Base-by-base conservation (phyloP, 208 protist species). In the Wallacemonas collosoma region DNA sequence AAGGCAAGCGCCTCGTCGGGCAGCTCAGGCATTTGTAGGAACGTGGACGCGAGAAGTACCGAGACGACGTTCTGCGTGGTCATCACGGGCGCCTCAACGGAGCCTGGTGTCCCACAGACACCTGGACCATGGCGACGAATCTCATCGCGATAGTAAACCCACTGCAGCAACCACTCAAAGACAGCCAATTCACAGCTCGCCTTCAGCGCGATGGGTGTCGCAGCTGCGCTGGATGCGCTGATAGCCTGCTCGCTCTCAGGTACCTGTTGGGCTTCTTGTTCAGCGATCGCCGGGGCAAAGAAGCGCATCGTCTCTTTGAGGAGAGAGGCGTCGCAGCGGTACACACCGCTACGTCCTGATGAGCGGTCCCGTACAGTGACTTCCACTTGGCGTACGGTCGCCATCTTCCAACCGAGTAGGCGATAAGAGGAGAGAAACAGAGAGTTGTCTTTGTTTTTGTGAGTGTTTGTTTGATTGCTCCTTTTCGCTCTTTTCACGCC, bases 141-240 rank as follows among this genome's bases (percentile, higher is more conserved):
- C 60, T 65, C 60, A 35, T 65, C 60, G 36, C 26, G 60, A 39
- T 55, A 61, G 44, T 85, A 44, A 1, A 93, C 53, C 77, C 87
- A 90, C 36, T 75, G 47, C 56, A 95, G 71, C n/a, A 95, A 72
- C 87, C 90, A 95, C 12, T 82, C 67, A 67, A 95, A 95, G 9
- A 88, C 85, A 53, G 50, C 50, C 56, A 91, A 68, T 11, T 92
- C 85, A 66, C 90, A 95, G 62, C 87, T 90, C 6, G 88, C 90
- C 48, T 81, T 81, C 1, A 94, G 69, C 35, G 77, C 76, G 51
- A 94, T 61, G 4, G 77, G 69, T 14, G 53, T 45, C 12, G 63
- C 48, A 39, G 51, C 15, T 43, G 12, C 12, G 48, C 36, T 15
- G 36, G 41, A 26, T 26, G 26, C 26, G 26, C 26, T 26, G 26